Conservation (phyloP, 1,284 basidiomycete species). For the Trichosporon ovoides region DNA sequence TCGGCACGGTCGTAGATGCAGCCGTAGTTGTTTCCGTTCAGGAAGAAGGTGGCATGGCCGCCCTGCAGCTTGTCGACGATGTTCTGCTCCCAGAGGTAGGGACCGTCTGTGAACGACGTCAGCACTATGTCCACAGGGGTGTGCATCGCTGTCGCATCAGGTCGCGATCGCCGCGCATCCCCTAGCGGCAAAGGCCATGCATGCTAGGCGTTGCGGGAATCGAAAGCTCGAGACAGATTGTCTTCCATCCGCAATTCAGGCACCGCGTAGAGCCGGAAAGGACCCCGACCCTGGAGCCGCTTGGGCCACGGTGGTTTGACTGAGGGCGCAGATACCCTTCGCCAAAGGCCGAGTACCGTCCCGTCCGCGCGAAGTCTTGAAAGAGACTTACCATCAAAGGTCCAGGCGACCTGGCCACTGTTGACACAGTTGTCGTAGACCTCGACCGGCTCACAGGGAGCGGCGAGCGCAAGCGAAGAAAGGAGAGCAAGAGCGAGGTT, state of each 20-base stretch:
- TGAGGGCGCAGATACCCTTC: no score
- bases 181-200: no score
- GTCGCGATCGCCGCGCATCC: no score
- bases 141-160: no score
- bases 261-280: no score
- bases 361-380: neutral
- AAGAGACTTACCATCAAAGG: conserved; percentile 51
- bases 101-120: conserved; percentile 49
- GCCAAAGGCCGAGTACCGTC: neutral
- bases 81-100: conserved; percentile 50
- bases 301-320: no score
- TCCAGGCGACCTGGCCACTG: conserved; percentile 49
- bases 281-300: no score
- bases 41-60: conserved; percentile 57
- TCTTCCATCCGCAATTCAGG: no score
- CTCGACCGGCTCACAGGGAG: conserved; percentile 18
- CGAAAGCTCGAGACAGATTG: no score
- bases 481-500: conserved; percentile 20
- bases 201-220: no score
- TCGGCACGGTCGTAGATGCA: conserved; percentile 53
- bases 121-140: conserved; percentile 6
- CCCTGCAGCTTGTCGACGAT: conserved; percentile 50
- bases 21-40: conserved; percentile 49
- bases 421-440: conserved; percentile 38
- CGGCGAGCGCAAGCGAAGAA: conserved; percentile 15